phyloP scores from a whole-genome alignment of 495 filamentous ascomycete species.

The Neurospora sp. region DNA sequence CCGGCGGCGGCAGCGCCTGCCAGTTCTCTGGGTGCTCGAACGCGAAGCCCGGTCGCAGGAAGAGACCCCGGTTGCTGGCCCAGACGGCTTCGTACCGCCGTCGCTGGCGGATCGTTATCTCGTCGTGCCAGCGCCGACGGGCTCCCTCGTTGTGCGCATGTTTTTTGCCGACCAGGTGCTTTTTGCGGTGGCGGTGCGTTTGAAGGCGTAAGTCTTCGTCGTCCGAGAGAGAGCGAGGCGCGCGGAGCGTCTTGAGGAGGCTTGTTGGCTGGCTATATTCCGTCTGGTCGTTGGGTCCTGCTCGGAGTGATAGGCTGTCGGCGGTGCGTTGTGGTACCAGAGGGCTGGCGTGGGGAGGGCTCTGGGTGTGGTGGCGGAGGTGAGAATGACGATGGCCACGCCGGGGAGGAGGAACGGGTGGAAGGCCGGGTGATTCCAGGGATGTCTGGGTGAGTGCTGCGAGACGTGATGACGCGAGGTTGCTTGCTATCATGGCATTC shows the following conservation, averaged over 20 bases:
- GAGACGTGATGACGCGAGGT: constrained; percentile 57
- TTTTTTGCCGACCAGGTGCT: constrained; percentile 34
- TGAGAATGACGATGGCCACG: constrained; percentile 10
- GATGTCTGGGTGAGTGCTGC: constrained; percentile 18
- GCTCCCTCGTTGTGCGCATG: constrained; percentile 84
- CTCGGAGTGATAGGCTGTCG: constrained; percentile 22
- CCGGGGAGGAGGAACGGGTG: constrained; percentile 18
- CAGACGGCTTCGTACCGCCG: constrained; percentile 95
- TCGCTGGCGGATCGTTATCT: constrained; percentile 65
- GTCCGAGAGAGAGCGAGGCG: constrained; percentile 45
- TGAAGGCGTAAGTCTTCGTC: constrained; percentile 40
- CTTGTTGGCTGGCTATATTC: constrained; percentile 33
- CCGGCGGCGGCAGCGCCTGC: neutral
- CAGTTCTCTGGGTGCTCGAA: constrained; percentile 1
- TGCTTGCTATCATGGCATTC: constrained; percentile 79
- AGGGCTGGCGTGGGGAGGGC: constrained; percentile 23
- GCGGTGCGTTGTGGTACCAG: constrained; percentile 37
- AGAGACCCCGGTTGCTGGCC: constrained; percentile 82
- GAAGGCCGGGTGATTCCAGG: constrained; percentile 10
- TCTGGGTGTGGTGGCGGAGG: neutral
- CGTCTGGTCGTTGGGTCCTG: constrained; percentile 41
- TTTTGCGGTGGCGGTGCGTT: constrained; percentile 34
- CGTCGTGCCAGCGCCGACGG: constrained; percentile 71
- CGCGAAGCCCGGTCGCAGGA: constrained; percentile 11
- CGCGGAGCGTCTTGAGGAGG: constrained; percentile 67